Conservation (phyloP, 1,284 basidiomycete species). For the Omphalotus olearius region DNA sequence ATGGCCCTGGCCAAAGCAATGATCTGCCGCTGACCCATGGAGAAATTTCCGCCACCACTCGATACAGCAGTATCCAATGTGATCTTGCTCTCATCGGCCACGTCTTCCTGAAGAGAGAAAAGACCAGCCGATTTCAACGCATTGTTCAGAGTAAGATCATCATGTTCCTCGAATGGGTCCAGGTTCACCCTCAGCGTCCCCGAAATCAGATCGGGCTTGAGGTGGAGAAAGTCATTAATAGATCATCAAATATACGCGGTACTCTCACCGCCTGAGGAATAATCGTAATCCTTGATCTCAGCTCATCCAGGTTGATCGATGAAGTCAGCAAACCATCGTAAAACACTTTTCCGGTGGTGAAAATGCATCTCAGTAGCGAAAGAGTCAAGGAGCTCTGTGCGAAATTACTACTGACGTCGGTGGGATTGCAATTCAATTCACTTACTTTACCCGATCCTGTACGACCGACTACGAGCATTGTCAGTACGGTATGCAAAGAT, state of each 20-base stretch:
- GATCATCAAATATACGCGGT: conserved; percentile 7
- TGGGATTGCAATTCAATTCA: conserved; percentile 22
- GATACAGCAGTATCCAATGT: conserved; percentile 50
- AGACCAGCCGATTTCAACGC: conserved; percentile 52
- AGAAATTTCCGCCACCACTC: conserved; percentile 60
- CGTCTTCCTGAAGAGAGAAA: conserved; percentile 39
- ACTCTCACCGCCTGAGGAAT: conserved; percentile 46
- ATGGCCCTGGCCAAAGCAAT: conserved; percentile 57
- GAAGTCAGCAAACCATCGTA: conserved; percentile 45
- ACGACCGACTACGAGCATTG: conserved; percentile 39
- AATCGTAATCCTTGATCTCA: conserved; percentile 61
- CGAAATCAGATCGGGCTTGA: conserved; percentile 60
- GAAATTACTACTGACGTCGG: conserved; percentile 17
- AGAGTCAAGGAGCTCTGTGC: conserved; percentile 45
- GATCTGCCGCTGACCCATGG: conserved; percentile 69
- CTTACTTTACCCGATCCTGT: conserved; percentile 58
- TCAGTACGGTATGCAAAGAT: neutral
- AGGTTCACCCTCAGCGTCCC: conserved; percentile 55
- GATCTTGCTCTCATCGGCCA: conserved; percentile 40
- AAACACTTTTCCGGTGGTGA: conserved; percentile 51
- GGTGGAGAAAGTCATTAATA: conserved; percentile 30
- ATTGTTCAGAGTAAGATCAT: conserved; percentile 58
- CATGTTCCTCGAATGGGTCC: conserved; percentile 70
- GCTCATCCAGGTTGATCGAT: conserved; percentile 60
- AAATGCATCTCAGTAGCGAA: conserved; percentile 50